A percentile compares a stretch with the other conserved stretches of the same genome.
Evolutionary conservation across 1,139 yeast genomes (phyloP).

Genomic region (Pichia sp.): DNA sequence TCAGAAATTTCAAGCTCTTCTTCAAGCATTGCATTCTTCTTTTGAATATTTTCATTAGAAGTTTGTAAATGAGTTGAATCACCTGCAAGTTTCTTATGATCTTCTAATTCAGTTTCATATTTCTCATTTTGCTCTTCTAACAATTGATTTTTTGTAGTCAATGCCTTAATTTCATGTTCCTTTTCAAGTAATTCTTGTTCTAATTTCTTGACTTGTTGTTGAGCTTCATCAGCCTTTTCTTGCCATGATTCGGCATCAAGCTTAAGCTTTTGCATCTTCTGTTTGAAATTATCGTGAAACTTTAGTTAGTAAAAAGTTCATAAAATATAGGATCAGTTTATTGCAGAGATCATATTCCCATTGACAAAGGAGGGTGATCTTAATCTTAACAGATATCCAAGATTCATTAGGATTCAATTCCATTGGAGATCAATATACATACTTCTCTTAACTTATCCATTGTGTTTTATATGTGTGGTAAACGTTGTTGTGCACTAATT

Average conservation of each 20-base stretch:
- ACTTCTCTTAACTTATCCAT: conserved; percentile 49
- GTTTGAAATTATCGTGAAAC: neutral
- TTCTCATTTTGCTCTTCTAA: conserved; percentile 89
- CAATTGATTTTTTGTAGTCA: conserved; percentile 85
- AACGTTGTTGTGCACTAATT: neutral
- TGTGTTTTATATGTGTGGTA: conserved; percentile 6
- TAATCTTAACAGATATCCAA: no score
- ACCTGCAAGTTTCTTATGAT: conserved; percentile 83
- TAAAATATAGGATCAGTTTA: neutral
- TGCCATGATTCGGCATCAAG: conserved; percentile 96
- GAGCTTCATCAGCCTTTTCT: conserved; percentile 87
- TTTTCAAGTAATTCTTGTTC: conserved; percentile 89
- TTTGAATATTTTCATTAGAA: conserved; percentile 82
- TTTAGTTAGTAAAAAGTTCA: neutral
- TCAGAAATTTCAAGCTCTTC: conserved; percentile 92
- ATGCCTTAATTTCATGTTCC: conserved; percentile 90
- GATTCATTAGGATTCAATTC: no score
- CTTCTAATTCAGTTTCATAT: conserved; percentile 71
- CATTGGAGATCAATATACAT: conserved; percentile 20
- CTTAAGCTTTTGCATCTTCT: conserved; percentile 88
- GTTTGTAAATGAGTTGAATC: conserved; percentile 87
- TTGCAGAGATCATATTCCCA: no score
- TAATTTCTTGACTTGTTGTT: conserved; percentile 73
- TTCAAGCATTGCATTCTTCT: conserved; percentile 88
- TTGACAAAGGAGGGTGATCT: no score